A percentile compares a stretch with the other conserved stretches of the same genome.
Evolutionary conservation across 768 basidiomycete genomes (phyloP).

Genomic region (Cystobasidium ongulense): DNA sequence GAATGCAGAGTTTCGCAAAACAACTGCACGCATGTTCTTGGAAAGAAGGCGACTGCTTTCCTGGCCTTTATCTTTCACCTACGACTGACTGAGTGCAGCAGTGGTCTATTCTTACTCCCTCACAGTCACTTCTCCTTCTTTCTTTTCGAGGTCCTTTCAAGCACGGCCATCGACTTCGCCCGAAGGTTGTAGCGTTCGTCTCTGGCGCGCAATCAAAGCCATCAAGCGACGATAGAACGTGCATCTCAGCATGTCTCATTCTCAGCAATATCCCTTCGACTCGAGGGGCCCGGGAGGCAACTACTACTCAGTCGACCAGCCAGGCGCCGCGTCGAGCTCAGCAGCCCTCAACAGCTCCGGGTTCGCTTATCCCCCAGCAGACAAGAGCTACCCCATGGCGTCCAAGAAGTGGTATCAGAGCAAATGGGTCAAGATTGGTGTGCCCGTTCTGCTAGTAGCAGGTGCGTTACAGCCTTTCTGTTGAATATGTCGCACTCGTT

Average conservation of each 20-base stretch:
- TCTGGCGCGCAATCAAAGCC: background rate
- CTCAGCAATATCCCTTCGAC: constrained; percentile 8
- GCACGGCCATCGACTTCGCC: too few relatives aligned
- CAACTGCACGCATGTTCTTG: background rate
- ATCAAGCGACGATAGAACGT: background rate
- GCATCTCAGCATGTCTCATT: constrained; percentile 1
- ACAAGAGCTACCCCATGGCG: background rate
- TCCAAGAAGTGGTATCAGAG: constrained; percentile 29
- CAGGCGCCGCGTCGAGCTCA: background rate
- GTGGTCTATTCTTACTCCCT: background rate
- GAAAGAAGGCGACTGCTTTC: background rate
- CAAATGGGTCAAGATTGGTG: constrained; percentile 21
- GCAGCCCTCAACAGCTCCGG: background rate
- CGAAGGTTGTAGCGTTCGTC: background rate
- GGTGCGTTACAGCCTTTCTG: background rate
- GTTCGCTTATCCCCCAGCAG: background rate
- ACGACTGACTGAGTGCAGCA: too few relatives aligned
- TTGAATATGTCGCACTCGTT: background rate
- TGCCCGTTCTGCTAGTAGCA: constrained; percentile 16
- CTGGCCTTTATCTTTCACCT: background rate
- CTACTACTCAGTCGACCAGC: background rate
- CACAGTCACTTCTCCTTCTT: background rate
- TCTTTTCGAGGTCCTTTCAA: too few relatives aligned
- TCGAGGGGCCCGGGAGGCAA: background rate
- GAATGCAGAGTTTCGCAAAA: background rate